Evolutionary conservation across 257 asterid species (phyloP).

Genomic region (Vinca minor): DNA sequence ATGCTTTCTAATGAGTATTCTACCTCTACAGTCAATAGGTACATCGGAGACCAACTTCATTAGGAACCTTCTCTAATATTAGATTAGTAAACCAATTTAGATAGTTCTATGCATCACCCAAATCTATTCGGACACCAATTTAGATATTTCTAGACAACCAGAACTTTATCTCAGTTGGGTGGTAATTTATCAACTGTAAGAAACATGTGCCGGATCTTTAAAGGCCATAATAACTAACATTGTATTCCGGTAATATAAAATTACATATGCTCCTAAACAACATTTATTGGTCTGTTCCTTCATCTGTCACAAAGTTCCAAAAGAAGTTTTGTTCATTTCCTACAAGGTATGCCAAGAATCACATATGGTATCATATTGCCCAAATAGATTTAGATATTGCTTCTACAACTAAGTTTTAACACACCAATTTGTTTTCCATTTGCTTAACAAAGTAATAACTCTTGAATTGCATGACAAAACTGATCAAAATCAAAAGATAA

Average conservation of each 20-base stretch:
- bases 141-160: background rate
- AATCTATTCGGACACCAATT: no score
- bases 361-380: background rate
- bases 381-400: constrained; percentile 1
- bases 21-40: background rate
- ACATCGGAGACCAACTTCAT: background rate
- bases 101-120: background rate
- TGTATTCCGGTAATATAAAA: background rate
- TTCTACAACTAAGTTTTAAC: background rate
- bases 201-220: background rate
- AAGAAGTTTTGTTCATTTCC: background rate
- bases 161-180: background rate
- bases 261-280: background rate
- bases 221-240: background rate
- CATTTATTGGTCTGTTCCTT: background rate
- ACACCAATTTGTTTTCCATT: background rate
- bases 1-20: background rate
- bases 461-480: background rate
- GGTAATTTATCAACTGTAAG: background rate
- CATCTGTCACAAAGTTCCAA: background rate
- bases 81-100: background rate
- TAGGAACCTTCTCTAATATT: background rate
- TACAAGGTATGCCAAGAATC: background rate
- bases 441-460: background rate
- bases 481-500: background rate